Evolutionary conservation across 2,329 filamentous ascomycete genomes (phyloP).

Genomic region (Gnomoniopsis sp.): DNA sequence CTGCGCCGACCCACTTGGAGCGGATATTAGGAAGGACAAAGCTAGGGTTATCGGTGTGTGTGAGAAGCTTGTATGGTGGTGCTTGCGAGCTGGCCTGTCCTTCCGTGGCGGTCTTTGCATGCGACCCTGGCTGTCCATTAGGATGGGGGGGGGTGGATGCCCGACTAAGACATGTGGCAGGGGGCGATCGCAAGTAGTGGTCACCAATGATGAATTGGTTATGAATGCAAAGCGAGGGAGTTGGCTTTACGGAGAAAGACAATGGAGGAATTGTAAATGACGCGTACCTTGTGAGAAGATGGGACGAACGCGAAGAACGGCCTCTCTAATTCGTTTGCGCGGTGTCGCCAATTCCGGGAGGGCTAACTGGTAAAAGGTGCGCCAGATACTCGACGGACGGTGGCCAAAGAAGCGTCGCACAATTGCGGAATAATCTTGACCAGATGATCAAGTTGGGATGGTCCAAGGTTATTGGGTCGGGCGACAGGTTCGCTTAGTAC

Average conservation of each 20-base stretch:
- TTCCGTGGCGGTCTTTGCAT: conserved; percentile 8
- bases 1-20: conserved; percentile 17
- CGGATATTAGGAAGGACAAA: conserved; percentile 14
- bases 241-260: too few species aligned
- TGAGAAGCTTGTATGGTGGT: conserved; percentile 11
- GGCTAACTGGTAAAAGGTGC: background rate
- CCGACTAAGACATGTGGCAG: background rate
- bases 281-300: background rate
- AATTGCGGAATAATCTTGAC: background rate
- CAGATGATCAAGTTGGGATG: background rate
- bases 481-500: background rate
- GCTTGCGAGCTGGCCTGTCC: background rate
- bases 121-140: conserved; percentile 9
- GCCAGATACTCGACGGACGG: background rate
- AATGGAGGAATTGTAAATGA: background rate
- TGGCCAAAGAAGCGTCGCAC: background rate
- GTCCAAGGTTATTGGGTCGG: background rate
- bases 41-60: conserved; percentile 14
- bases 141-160: background rate
- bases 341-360: background rate
- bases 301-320: background rate
- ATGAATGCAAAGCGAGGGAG: background rate
- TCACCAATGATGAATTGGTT: background rate
- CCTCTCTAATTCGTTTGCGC: background rate
- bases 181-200: background rate